Base-by-base conservation (phyloP, 805 yeast species). In the Scheffersomyces amazonensis region DNA sequence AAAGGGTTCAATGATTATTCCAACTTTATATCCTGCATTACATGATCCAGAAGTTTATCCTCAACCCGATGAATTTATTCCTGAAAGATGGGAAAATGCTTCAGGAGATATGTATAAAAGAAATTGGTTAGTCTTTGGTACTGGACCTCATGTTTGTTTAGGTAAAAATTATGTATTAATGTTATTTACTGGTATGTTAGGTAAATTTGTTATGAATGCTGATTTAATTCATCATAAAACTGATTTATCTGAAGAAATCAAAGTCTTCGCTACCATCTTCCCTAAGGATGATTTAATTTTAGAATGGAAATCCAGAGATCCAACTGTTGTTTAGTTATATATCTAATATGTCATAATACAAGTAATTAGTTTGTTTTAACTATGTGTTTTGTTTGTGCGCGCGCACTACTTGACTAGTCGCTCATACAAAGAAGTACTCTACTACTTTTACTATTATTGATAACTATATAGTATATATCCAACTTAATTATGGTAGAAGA, bases 21-120 rank as follows among this genome's bases (percentile, higher is more conserved):
- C 99, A 43, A 87, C 97, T 5, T 66, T 88, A 49, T 95, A 91
- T 63, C 98, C 99, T 17, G 86, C 97, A 8, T 76, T 93, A 58
- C 99, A 93, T 60, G 99, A 93, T 60, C 96, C 97, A 18, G 97
- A 91, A 66, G 96, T 86, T 36, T 93, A 90, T 60, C 93, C 87
- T 39, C 78, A 91, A 49, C 99, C 99, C 24, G 98, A 93, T 46
- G 84, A 82, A 45, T 93, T 89, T 58, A 81, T 86, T 45, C 99
- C 99, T 35, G 99, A 93, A 58, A 83, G 99, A 72, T 93, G 98
- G 98, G 84, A 76, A 55, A 90, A 89, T 36, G 75, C 93, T 6
- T 68, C 78, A 35, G 95, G 91, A 15, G 77, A 74, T 54, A 78
- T 78, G 66, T 83, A 83, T 29, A 83, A 81, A 61, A 84, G 85